Base-by-base conservation (phyloP, 306 rosid species). In the Neltuma alba region DNA sequence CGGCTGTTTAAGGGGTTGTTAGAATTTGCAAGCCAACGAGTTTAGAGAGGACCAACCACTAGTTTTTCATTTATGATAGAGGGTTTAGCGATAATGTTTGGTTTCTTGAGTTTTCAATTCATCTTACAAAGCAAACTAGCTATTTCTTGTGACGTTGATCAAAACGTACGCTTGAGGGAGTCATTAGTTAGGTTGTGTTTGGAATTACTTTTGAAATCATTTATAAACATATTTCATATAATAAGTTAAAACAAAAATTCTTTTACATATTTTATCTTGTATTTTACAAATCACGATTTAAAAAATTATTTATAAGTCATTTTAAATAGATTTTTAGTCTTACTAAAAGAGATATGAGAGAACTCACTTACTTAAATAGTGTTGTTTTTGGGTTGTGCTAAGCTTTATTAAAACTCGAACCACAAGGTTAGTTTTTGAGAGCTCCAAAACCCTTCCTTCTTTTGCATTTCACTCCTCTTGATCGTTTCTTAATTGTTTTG, bases 41-140 rank as follows among this genome's bases (percentile, higher is more conserved):
- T 23, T 73, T 12, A 55, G 52, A 25, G 9, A 0, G 38, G 40
- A 57, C 27, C 45, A 28, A 45, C 16, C 44, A 57, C 37, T 7
- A 38, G 18, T 57, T 1, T 7, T 21, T 52, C 34, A n/a, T n/a
- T n/a, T n/a, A n/a, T 44, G 13, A 34, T 52, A n/a, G 21, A 9
- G 4, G 10, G 23, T 34, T 71, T 50, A 34, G 47, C 42, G 37
- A 42, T 31, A 28, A 48, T 48, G 79, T 7, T 10, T 62, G 61
- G 33, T 62, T 62, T 76, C 70, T 47, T 8, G 9, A n/a, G 30
- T 20, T 62, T 76, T 61, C 62, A 30, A n/a, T 73, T 14, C 25
- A 52, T 52, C 15, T 73, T 52, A 34, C 16, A n/a, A n/a, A n/a
- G 33, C 45, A 30, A 44, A 31, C 9, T 9, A 9, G 47, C 25